Evolutionary conservation across 2,329 filamentous ascomycete genomes (phyloP).

Genomic region (Aspergillus sp.): DNA sequence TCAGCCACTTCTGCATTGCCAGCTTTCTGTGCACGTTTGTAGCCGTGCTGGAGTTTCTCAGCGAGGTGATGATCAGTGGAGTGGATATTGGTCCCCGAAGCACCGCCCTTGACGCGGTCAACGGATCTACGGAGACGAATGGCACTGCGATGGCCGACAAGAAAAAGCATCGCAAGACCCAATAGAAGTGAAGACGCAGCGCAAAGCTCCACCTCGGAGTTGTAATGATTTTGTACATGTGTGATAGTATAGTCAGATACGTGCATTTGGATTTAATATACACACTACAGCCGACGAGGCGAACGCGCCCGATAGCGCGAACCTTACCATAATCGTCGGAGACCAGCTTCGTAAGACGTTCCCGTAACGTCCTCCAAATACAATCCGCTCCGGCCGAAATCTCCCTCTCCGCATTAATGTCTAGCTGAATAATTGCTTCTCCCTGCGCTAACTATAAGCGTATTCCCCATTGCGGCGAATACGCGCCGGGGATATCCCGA

Average conservation of each 20-base stretch:
- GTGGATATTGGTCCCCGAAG: conserved; percentile 58
- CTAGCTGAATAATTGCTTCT: neutral
- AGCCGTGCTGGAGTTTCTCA: conserved; percentile 80
- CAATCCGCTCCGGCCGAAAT: neutral
- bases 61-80: conserved; percentile 77
- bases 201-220: neutral
- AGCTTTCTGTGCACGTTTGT: conserved; percentile 90
- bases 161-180: neutral
- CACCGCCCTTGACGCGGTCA: conserved; percentile 21
- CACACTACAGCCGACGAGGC: neutral
- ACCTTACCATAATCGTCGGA: neutral
- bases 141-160: neutral
- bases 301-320: neutral
- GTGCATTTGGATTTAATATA: neutral
- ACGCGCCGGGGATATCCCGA: no score
- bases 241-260: conserved; percentile 15
- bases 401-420: neutral
- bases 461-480: neutral
- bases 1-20: conserved; percentile 92
- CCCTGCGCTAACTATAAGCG: neutral
- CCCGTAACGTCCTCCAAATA: neutral
- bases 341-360: neutral
- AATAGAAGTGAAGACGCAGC: neutral
- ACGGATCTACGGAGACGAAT: conserved; percentile 12
- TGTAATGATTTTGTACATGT: conserved; percentile 14